phyloP scores from a whole-genome alignment of 805 yeast species.

The Suhomyces prunicola region DNA sequence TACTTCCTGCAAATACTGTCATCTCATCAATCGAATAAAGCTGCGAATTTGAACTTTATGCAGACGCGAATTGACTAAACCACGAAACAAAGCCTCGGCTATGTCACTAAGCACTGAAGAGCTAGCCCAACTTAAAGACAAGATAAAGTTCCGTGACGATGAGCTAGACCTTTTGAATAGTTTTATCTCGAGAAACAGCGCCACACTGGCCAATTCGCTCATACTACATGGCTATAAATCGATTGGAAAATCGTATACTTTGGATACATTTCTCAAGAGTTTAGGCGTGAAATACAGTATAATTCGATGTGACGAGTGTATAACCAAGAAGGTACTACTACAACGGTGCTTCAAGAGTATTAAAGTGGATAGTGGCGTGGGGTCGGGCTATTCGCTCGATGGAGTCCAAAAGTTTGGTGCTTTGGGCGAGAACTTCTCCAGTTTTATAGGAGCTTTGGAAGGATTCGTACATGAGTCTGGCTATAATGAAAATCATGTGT shows the following conservation, averaged over 20 bases:
- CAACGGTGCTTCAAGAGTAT: slow-evolving; percentile 41
- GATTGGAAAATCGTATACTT: slow-evolving; percentile 45
- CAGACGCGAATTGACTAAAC: background rate
- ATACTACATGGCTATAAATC: slow-evolving; percentile 49
- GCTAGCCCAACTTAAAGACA: slow-evolving; percentile 3
- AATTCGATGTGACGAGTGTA: slow-evolving; percentile 45
- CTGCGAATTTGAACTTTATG: background rate
- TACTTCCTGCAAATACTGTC: background rate
- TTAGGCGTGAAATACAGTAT: slow-evolving; percentile 25
- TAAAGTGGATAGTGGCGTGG: slow-evolving; percentile 32
- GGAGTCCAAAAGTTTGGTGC: slow-evolving; percentile 17
- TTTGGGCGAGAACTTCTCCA: slow-evolving; percentile 40
- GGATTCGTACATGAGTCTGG: slow-evolving; percentile 30
- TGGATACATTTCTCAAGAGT: slow-evolving; percentile 27
- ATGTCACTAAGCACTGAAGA: background rate
- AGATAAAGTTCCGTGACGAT: slow-evolving; percentile 26
- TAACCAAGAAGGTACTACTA: slow-evolving; percentile 39
- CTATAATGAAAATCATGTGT: slow-evolving; percentile 35
- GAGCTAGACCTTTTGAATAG: slow-evolving; percentile 36
- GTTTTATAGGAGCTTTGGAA: slow-evolving; percentile 40
- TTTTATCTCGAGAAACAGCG: slow-evolving; percentile 28
- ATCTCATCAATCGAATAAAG: background rate
- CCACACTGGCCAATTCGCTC: slow-evolving; percentile 31
- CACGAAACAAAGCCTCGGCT: background rate
- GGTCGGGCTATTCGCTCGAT: slow-evolving; percentile 11